Percentiles rank a stretch among this genome's conserved stretches.
Conservation (phyloP, 2,329 filamentous ascomycete genomes). For the Pseudocercospora crystallina region DNA sequence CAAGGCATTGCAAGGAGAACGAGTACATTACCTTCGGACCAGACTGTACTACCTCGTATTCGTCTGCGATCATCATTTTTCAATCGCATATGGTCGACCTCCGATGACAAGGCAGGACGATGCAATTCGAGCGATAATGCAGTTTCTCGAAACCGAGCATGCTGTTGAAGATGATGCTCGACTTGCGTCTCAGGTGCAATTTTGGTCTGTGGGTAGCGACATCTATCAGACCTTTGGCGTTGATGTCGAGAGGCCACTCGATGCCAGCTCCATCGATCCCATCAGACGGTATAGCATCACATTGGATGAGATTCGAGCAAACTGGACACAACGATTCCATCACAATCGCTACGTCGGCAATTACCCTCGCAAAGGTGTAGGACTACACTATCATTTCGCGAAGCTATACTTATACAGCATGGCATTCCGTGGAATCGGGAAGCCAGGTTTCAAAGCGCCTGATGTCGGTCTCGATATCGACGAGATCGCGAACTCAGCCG, state of each 20-base stretch:
- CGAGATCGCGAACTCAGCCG: constrained; percentile 29
- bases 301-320: constrained; percentile 28
- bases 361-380: constrained; percentile 30
- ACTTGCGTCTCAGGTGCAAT: constrained; percentile 30
- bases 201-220: constrained; percentile 29
- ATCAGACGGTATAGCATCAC: constrained; percentile 30
- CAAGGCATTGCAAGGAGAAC: constrained; percentile 36
- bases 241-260: constrained; percentile 30
- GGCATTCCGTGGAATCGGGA: constrained; percentile 29
- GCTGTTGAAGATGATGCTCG: constrained; percentile 33
- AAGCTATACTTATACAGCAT: constrained; percentile 32
- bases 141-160: constrained; percentile 36
- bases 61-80: constrained; percentile 43
- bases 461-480: constrained; percentile 31
- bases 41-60: constrained; percentile 43
- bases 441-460: constrained; percentile 25
- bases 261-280: constrained; percentile 34
- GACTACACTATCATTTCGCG: constrained; percentile 32
- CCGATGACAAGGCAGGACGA: constrained; percentile 39
- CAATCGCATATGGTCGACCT: constrained; percentile 38
- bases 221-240: constrained; percentile 33
- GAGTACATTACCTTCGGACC: constrained; percentile 36
- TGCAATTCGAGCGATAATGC: constrained; percentile 30
- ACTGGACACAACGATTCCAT: constrained; percentile 30
- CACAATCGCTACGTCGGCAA: constrained; percentile 30